phyloP scores from a whole-genome alignment of 192 early-diverging fungal genomes.

The Bifiguratus adelaidae region DNA sequence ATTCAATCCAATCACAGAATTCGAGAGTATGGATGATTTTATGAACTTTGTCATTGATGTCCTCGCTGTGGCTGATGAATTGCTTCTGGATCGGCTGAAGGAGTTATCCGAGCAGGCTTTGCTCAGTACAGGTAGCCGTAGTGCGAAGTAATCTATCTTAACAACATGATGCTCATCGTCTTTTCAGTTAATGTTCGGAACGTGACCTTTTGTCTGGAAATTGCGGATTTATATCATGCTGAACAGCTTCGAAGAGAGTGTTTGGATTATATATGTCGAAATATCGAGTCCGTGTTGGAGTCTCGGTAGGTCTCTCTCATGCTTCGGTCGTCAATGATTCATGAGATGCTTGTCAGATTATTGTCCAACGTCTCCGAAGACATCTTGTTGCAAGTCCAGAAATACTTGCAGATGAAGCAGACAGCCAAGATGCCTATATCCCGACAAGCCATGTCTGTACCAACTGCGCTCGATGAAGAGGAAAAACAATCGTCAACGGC shows the following conservation, averaged over 20 bases:
- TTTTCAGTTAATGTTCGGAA: slow-evolving; percentile 31
- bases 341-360: neutral
- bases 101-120: slow-evolving; percentile 23
- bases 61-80: slow-evolving; percentile 51
- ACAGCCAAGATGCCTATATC: too few relatives aligned
- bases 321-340: neutral
- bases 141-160: slow-evolving; percentile 8
- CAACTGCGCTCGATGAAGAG: too few relatives aligned
- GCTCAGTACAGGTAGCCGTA: slow-evolving; percentile 10
- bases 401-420: too few relatives aligned
- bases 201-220: slow-evolving; percentile 38
- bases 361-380: too few relatives aligned
- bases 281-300: slow-evolving; percentile 29
- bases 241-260: slow-evolving; percentile 34
- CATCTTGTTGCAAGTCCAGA: too few relatives aligned
- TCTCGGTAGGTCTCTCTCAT: slow-evolving; percentile 16
- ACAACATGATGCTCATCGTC: slow-evolving; percentile 1
- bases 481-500: too few relatives aligned
- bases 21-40: slow-evolving; percentile 29
- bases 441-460: too few relatives aligned
- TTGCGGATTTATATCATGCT: slow-evolving; percentile 38
- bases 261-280: slow-evolving; percentile 35
- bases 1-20: slow-evolving; percentile 2
- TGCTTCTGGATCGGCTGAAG: slow-evolving; percentile 39
- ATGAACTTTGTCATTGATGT: slow-evolving; percentile 40